Conservation (phyloP, 106 monocot genomes). For the Dactylorhiza incarnata region DNA sequence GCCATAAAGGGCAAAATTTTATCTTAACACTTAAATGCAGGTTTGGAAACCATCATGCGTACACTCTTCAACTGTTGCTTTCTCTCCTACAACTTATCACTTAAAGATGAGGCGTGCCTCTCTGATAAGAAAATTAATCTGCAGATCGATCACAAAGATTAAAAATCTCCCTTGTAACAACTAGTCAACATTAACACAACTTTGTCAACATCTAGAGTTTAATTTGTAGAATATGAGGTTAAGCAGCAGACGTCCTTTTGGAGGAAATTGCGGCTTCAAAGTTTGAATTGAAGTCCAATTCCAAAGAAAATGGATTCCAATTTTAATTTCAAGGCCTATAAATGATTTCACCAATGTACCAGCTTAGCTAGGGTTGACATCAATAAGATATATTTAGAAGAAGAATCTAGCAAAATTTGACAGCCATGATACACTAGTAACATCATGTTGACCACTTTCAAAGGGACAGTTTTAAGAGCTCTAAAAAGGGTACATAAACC, state of each 20-base stretch:
- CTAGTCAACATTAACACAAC: not conserved
- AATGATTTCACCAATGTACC: not conserved
- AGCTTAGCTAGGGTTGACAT: not conserved
- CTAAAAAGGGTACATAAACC: not conserved
- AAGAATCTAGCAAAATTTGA: not conserved
- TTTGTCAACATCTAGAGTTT: not conserved
- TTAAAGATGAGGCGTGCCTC: not conserved
- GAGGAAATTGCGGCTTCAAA: too few relatives aligned
- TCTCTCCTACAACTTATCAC: not conserved
- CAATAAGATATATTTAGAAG: conserved; percentile 1
- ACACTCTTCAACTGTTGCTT: not conserved
- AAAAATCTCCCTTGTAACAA: not conserved
- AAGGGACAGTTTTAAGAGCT: not conserved
- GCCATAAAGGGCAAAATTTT: not conserved
- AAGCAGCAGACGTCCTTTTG: not conserved
- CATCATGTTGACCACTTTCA: not conserved
- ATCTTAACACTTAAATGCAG: not conserved
- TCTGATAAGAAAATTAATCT: not conserved
- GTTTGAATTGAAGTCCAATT: too few relatives aligned
- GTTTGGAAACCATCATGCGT: not conserved
- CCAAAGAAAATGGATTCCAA: too few relatives aligned
- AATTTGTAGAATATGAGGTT: conserved; percentile 2
- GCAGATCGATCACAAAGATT: not conserved
- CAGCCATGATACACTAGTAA: not conserved
- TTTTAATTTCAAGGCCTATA: too few relatives aligned